These are phyloP conservation scores for Cryptococcus jaspeensis DNA, from an alignment of 1,284 basidiomycete species.

Conservation along the genomic window DNA sequence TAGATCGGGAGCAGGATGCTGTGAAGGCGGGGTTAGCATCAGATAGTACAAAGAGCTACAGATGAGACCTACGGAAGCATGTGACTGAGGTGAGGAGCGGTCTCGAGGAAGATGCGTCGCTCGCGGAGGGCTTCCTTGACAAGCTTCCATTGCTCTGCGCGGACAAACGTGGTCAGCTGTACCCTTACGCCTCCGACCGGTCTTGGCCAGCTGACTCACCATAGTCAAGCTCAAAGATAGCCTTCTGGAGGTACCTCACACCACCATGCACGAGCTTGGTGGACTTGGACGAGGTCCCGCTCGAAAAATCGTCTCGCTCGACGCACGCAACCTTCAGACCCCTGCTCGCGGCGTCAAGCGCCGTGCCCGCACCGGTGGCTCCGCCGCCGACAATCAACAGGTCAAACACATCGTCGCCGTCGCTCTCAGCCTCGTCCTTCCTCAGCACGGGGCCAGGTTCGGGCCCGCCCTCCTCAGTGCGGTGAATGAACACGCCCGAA, in stretches of 20 bases:
- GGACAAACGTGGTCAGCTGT: not conserved
- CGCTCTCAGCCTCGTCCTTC: slow-evolving; percentile 30
- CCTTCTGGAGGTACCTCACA: slow-evolving; percentile 95
- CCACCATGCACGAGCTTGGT: slow-evolving; percentile 98
- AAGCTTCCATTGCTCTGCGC: slow-evolving; percentile 83
- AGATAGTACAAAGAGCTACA: not conserved
- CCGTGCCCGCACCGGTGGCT: slow-evolving; percentile 91
- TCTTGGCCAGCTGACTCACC: slow-evolving; percentile 48
- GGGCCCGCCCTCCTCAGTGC: slow-evolving; percentile 37
- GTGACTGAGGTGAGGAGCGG: slow-evolving; percentile 86
- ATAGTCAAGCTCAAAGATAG: slow-evolving; percentile 92
- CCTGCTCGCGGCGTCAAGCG: slow-evolving; percentile 87
- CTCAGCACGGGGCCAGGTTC: slow-evolving; percentile 32
- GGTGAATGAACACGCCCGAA: slow-evolving; percentile 43
- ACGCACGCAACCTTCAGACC: slow-evolving; percentile 92
- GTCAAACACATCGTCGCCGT: slow-evolving; percentile 67
- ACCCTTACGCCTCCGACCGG: too few relatives aligned
- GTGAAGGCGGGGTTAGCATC: not conserved
- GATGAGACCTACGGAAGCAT: slow-evolving; percentile 70
- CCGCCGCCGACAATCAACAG: slow-evolving; percentile 85
- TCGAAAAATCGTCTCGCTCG: slow-evolving; percentile 88
- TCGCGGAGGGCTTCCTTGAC: slow-evolving; percentile 92
- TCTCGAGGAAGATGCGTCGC: slow-evolving; percentile 89
- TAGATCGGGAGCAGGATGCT: slow-evolving; percentile 49
- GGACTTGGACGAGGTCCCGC: slow-evolving; percentile 93